Evolutionary conservation across 1,284 basidiomycete genomes (phyloP), one percentile per base, ranked within the genome.

Genomic region (Apiotrichum gamsii): DNA sequence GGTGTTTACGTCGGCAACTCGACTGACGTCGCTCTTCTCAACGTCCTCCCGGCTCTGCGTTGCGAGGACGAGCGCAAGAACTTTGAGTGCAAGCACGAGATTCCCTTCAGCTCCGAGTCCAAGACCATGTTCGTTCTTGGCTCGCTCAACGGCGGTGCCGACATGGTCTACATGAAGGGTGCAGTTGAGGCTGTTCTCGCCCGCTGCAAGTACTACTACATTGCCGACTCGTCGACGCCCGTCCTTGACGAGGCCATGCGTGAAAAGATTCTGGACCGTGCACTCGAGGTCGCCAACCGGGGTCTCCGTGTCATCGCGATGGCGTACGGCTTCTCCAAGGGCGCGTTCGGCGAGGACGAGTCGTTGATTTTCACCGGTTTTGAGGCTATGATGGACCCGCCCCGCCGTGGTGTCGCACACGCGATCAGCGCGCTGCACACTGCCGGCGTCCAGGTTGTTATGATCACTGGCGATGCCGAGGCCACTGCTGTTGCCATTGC

Each of bases 401-500:
- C 94, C 0, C 77, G 94, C 36, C 84, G 85, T 57, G 93, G 91
- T 20, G 91, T 97, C n/a, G 83, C 84, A 2, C 86, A 90, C 58
- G 84, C 93, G 9, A 85, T 97, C 52, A 77, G 77, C 24, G 73
- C 85, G 20, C 75, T 97, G 21, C 87, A 90, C 61, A 74, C 77
- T 15, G 90, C 87, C 15, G 89, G 93, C 8, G 86, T 98, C 30
- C 90, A 94, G 62, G 84, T 97, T 13, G 85, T 97, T 34, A 97
- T 98, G 93, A 96, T 97, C 67, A 97, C 94, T 0, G 94, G 94
- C 14, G 94, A 97, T 64, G 84, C 90, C 19, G 88, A 93, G 70
- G 78, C 84, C 48, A 98, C 94, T 0, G 94, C 94, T 2, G 64
- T 90, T 10, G 83, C 89, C 16, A 95, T 97, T 52, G 93, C 90